Conservation (phyloP, 371 early-diverging fungal species). For the Batrachochytrium dendrobatidis region DNA sequence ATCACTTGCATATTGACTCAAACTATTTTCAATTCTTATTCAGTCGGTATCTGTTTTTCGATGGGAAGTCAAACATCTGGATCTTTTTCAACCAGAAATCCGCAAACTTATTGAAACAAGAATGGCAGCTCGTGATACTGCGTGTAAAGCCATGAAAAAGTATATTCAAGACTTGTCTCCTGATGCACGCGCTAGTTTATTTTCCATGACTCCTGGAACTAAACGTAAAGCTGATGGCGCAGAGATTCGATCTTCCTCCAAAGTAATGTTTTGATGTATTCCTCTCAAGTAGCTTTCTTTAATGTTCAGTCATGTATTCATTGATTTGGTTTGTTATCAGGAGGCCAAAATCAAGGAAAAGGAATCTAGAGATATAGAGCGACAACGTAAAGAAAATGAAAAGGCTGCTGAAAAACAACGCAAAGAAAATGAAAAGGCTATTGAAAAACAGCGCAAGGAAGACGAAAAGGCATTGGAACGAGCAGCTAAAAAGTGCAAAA, state of each 20-base stretch:
- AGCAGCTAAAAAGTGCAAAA: constrained; percentile 9
- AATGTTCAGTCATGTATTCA: background rate
- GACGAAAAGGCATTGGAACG: constrained; percentile 37
- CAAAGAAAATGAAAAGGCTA: constrained; percentile 11
- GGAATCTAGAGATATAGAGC: constrained; percentile 12
- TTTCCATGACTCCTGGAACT: background rate
- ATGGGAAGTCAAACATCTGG: background rate
- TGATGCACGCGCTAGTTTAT: background rate
- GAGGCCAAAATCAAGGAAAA: background rate
- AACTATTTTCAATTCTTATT: background rate
- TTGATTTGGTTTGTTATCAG: background rate
- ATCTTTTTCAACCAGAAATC: background rate
- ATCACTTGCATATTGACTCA: background rate
- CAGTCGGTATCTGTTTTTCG: background rate
- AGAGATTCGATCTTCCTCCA: background rate
- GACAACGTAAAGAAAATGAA: constrained; percentile 14
- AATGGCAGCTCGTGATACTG: background rate
- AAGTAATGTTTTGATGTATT: too few relatives aligned
- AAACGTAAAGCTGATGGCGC: constrained; percentile 3
- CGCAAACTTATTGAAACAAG: background rate
- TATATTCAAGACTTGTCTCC: background rate
- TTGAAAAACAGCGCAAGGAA: constrained; percentile 22
- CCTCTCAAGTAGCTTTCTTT: too few relatives aligned
- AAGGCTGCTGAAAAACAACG: constrained; percentile 9
- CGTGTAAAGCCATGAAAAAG: background rate